Base-by-base conservation (phyloP, 192 early-diverging fungal species). In the Linnemannia elongata region DNA sequence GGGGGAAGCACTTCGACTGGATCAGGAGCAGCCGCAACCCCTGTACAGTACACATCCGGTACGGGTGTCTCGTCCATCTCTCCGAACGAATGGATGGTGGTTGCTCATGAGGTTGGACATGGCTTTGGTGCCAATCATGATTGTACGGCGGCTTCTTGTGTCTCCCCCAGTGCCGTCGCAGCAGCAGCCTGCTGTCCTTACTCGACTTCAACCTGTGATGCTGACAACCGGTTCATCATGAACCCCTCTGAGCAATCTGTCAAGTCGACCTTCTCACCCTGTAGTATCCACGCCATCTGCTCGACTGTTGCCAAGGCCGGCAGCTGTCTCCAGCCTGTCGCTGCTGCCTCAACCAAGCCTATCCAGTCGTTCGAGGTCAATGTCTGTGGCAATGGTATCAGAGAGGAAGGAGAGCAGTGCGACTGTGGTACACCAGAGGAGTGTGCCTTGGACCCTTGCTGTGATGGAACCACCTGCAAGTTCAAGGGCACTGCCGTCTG, bases 331-430 rank as follows among this genome's bases (percentile, higher is more conserved):
- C 63, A 76, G 20, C 36, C 68, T 1, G 66, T 70, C 6, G 3
- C 49, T 8, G 54, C 18, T 39, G 35, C 30, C 24, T 27, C 7
- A 4, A 47, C 47, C 4, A 69, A 76, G 30, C 24, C 24, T 42
- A 13, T 47, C 1, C 74, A 72, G 41, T 27, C 24, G 22, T n/a
- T 47, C 2, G 18, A 20, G 4, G 38, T n/a, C 13, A 82, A 94
- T 47, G 96, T 99, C 91, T 99, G 97, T 81, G 97, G 97, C 27
- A 99, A 99, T 87, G 97, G 97, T 0, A 93, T 99, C 72, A 91
- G 91, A 81, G 97, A 99, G 83, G 74, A 81, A 15, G 93, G 93
- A 78, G 97, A 99, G 90, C 93, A 99, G 66, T 99, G 97, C 87
- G 97, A 99, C 81, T 96, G 96, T 76, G 96, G 95, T 5, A 85